These are phyloP conservation scores for Boletus fagicola DNA, from an alignment of 768 basidiomycete genomes.

Conservation along the genomic window DNA sequence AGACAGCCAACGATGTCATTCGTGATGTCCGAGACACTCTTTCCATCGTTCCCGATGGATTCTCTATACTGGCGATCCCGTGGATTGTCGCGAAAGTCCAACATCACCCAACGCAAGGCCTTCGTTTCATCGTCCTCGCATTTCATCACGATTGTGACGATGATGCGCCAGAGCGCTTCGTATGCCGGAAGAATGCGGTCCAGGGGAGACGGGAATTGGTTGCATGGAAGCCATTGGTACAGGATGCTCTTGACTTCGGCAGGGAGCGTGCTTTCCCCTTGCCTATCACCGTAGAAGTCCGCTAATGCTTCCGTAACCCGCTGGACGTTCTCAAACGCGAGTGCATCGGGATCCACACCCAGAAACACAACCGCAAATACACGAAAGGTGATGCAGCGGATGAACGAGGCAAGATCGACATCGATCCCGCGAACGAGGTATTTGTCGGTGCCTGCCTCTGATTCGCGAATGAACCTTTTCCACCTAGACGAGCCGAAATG, in stretches of 20 bases:
- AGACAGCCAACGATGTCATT: slow-evolving; percentile 16
- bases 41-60: slow-evolving; percentile 2
- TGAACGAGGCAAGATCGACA: slow-evolving; percentile 37
- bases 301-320: slow-evolving; percentile 43
- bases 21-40: slow-evolving; percentile 24
- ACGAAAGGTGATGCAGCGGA: slow-evolving; percentile 46
- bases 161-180: slow-evolving; percentile 62
- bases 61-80: slow-evolving; percentile 24
- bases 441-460: slow-evolving; percentile 6
- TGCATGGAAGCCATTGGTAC: slow-evolving; percentile 39
- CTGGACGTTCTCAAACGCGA: slow-evolving; percentile 30
- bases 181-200: slow-evolving; percentile 57
- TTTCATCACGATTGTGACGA: slow-evolving; percentile 44
- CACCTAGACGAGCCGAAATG: slow-evolving; percentile 11
- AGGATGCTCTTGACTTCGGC: slow-evolving; percentile 37
- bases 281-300: slow-evolving; percentile 39
- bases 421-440: slow-evolving; percentile 14
- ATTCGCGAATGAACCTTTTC: slow-evolving; percentile 11
- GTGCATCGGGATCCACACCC: slow-evolving; percentile 26
- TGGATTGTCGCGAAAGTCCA: slow-evolving; percentile 37
- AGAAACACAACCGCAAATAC: slow-evolving; percentile 45
- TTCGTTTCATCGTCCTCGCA: slow-evolving; percentile 27
- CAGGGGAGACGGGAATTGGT: slow-evolving; percentile 33
- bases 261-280: slow-evolving; percentile 27
- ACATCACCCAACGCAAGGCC: slow-evolving; percentile 31